Evolutionary conservation across 2,329 filamentous ascomycete species (phyloP).

Genomic region (Aaosphaeria pasadenensis): DNA sequence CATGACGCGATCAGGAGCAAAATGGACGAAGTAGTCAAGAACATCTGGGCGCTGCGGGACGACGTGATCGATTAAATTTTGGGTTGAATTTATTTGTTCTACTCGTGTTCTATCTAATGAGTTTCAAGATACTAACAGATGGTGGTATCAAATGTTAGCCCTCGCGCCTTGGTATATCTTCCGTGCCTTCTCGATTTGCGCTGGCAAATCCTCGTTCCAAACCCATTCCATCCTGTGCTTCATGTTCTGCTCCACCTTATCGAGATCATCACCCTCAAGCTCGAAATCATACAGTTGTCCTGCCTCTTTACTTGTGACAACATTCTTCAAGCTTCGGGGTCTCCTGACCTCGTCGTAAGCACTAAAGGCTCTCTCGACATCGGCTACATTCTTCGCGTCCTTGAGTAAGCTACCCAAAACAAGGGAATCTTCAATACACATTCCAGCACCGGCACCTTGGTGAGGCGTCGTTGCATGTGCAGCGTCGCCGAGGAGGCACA

Average conservation of each 20-base stretch:
- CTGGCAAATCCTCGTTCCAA: conserved; percentile 39
- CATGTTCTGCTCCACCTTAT: conserved; percentile 34
- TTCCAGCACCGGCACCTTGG: conserved; percentile 55
- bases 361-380: conserved; percentile 32
- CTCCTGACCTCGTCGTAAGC: conserved; percentile 27
- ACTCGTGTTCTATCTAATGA: background rate
- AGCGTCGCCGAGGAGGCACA: conserved; percentile 55
- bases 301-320: conserved; percentile 26
- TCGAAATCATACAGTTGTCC: conserved; percentile 42
- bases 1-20: conserved; percentile 77
- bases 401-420: conserved; percentile 28
- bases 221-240: conserved; percentile 37
- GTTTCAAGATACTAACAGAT: background rate
- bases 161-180: conserved; percentile 16
- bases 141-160: conserved; percentile 4
- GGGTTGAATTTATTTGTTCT: no score
- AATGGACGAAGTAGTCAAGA: conserved; percentile 71
- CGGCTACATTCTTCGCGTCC: conserved; percentile 20
- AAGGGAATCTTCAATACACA: conserved; percentile 54
- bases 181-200: conserved; percentile 30
- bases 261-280: conserved; percentile 35
- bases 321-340: conserved; percentile 25
- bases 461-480: conserved; percentile 57
- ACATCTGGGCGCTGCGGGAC: conserved; percentile 75
- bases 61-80: conserved; percentile 55